Evolutionary conservation across 768 basidiomycete genomes (phyloP), one percentile per base, ranked within the genome.

Genomic region (Lentinula raphanica): DNA sequence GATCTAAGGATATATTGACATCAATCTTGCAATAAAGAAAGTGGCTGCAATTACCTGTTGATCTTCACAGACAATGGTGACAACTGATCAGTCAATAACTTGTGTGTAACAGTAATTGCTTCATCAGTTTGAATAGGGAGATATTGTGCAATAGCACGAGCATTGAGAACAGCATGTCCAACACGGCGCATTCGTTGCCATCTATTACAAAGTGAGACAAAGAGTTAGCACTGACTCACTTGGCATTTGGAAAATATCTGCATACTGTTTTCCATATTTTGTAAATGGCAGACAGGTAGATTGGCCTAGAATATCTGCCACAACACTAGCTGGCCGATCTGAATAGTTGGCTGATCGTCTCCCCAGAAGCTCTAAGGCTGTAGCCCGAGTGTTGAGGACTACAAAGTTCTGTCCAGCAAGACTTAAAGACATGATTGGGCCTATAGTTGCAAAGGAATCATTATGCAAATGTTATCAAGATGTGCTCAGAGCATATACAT

Each of bases 131-230:
- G 45, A 1, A 36, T 46, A 21, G 45, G 56, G 9, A 49, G 46
- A 46, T 57, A 57, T 19, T 57, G 29, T 19, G 12, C 21, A 19
- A 27, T 45, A 13, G 27, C 21, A 17, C 46, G 21, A 28, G 36
- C 45, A 17, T 49, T 49, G 1, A 57, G 27, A 27, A 45, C 45
- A 13, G 46, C 23, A 49, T 57, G 45, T 19, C 56, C 32, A 19
- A 46, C 56, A n/a, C 46, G 44, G 25, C 56, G 56, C 56, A 57
- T 57, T 3, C 19, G 35, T 27, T 45, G 56, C 56, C 56, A 57
- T 38, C 56, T 57, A 31, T 21, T n/a, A 17, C 23, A 31, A n/a
- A n/a, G n/a, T 23, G 11, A 19, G 13, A 23, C 11, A 35, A 5
- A 49, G 28, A 2, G 1, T 46, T 9, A 28, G 25, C 13, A 21